Evolutionary conservation across 176 grass and related monocot species (phyloP).

Genomic region (Metroxylon sagu): DNA sequence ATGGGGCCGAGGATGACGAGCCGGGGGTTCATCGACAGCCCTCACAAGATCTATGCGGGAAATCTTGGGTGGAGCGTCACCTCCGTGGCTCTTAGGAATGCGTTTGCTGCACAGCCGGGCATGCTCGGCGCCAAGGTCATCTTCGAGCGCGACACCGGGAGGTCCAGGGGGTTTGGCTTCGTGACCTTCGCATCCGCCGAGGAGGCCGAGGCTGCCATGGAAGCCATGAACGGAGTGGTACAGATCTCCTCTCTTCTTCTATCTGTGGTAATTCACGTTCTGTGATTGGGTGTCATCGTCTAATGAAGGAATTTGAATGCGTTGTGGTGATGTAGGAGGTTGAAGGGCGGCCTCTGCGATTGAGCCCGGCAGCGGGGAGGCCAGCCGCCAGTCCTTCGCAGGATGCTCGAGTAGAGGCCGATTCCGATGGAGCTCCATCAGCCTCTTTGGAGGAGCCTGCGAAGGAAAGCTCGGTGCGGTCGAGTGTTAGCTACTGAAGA

Average conservation of each 20-base stretch:
- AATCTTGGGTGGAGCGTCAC: slow-evolving; percentile 83
- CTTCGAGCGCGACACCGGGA: slow-evolving; percentile 56
- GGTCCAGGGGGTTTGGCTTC: slow-evolving; percentile 80
- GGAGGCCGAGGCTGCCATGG: slow-evolving; percentile 53
- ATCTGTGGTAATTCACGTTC: no score
- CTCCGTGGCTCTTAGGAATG: slow-evolving; percentile 42
- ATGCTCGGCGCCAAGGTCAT: slow-evolving; percentile 65
- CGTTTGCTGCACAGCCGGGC: slow-evolving; percentile 44
- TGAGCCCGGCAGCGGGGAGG: slow-evolving; percentile 45
- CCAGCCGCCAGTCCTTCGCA: slow-evolving; percentile 30
- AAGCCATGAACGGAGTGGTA: slow-evolving; percentile 79
- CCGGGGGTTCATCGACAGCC: slow-evolving; percentile 39
- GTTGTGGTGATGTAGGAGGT: slow-evolving; percentile 40
- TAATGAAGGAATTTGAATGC: neutral
- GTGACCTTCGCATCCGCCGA: slow-evolving; percentile 57
- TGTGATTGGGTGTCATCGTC: no score
- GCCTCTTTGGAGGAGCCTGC: neutral
- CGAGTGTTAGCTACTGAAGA: slow-evolving; percentile 22
- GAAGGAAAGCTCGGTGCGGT: slow-evolving; percentile 33
- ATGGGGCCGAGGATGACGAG: slow-evolving; percentile 20
- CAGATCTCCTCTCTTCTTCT: no score
- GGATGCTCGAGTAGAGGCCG: neutral
- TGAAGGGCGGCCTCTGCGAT: slow-evolving; percentile 69
- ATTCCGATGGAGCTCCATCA: neutral
- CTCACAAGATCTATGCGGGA: slow-evolving; percentile 81